Evolutionary conservation across 2,329 filamentous ascomycete genomes (phyloP).

Genomic region (Fusarium chaquense): DNA sequence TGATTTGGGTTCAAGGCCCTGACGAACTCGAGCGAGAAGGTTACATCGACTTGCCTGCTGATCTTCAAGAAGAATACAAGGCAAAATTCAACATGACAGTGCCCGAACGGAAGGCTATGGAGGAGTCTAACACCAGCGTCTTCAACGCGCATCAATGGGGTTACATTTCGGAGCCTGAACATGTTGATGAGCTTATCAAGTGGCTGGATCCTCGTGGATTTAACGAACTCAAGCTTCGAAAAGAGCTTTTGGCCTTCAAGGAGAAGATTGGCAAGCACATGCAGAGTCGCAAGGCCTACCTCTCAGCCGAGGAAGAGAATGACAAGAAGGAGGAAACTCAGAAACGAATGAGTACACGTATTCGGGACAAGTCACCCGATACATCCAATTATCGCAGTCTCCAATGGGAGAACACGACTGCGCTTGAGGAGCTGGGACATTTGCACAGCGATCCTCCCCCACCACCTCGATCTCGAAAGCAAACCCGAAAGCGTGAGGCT

Average conservation of each 20-base stretch:
- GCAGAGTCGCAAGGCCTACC: constrained; percentile 81
- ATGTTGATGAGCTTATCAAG: constrained; percentile 81
- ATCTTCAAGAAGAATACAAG: constrained; percentile 80
- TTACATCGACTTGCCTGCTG: constrained; percentile 81
- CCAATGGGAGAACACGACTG: constrained; percentile 68
- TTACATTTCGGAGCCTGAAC: constrained; percentile 84
- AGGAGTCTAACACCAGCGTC: constrained; percentile 86
- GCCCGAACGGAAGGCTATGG: constrained; percentile 83
- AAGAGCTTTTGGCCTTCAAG: constrained; percentile 83
- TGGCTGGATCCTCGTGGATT: constrained; percentile 91
- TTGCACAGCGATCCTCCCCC: constrained; percentile 68
- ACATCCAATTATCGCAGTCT: constrained; percentile 62
- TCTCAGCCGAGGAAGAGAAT: constrained; percentile 55
- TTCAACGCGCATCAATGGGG: constrained; percentile 87
- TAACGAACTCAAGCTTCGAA: constrained; percentile 87
- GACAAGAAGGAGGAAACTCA: constrained; percentile 56
- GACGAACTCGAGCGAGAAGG: constrained; percentile 88
- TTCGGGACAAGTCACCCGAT: constrained; percentile 62
- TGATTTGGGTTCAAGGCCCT: constrained; percentile 96
- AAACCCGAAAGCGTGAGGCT: constrained; percentile 64
- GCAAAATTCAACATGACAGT: constrained; percentile 84
- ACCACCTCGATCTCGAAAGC: constrained; percentile 63
- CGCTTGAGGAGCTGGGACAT: constrained; percentile 68
- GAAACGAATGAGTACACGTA: constrained; percentile 61
- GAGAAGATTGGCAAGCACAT: constrained; percentile 83